Percentiles rank a stretch among this genome's conserved stretches.
Conservation (phyloP, 2,329 filamentous ascomycete genomes). For the Pseudogymnoascus sp. region DNA sequence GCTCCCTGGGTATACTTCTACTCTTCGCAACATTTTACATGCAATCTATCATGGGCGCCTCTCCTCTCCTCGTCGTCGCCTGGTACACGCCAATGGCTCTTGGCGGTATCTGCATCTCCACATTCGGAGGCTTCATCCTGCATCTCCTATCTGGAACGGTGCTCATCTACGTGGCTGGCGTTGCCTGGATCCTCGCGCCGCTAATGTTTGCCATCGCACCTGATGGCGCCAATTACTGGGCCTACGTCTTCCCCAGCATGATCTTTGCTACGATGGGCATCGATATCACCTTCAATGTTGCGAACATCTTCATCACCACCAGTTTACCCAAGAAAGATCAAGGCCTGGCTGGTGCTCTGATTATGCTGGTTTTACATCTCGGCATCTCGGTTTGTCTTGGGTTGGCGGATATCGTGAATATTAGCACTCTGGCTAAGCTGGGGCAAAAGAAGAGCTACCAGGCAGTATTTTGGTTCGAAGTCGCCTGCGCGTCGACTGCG, state of each 20-base stretch:
- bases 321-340: conserved; percentile 58
- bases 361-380: conserved; percentile 63
- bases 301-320: conserved; percentile 71
- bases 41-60: conserved; percentile 43
- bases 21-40: conserved; percentile 64
- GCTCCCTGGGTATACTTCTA: conserved; percentile 59
- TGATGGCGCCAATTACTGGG: conserved; percentile 44
- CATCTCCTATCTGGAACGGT: conserved; percentile 46
- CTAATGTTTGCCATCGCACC: conserved; percentile 48
- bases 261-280: conserved; percentile 62
- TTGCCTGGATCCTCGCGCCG: conserved; percentile 43
- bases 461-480: conserved; percentile 59
- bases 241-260: conserved; percentile 65
- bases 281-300: conserved; percentile 67
- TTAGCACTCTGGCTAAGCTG: conserved; percentile 29
- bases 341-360: conserved; percentile 62
- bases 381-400: conserved; percentile 66
- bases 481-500: conserved; percentile 45
- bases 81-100: conserved; percentile 59
- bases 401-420: conserved; percentile 57
- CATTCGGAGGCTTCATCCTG: conserved; percentile 46
- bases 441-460: conserved; percentile 49
- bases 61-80: conserved; percentile 48
- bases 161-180: conserved; percentile 43
- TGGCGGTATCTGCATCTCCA: conserved; percentile 61